Evolutionary conservation across 129 eudicot genomes (phyloP), one percentile per base, ranked within the genome.

Genomic region (Flaveria robusta): DNA sequence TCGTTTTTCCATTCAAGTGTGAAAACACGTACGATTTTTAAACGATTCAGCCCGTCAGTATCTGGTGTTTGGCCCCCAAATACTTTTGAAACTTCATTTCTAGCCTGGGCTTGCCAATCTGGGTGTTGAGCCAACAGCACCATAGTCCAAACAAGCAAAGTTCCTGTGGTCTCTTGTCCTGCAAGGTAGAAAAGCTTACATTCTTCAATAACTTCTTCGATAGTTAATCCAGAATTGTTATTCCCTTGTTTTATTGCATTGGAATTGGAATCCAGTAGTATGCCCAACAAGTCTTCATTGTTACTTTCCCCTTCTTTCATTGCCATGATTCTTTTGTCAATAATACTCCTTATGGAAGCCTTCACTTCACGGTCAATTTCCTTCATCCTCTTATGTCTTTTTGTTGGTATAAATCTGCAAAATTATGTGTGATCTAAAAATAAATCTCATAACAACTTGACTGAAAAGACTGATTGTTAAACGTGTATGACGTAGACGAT

Each of bases 131-230:
- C 67, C 29, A 80, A n/a, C 58, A 80, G 73, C 27, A 73, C 24
- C 83, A 79, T 79, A 9, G 83, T 52, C 83, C 83, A 79, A 34
- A 79, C 78, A 71, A 79, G 77, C 37, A 72, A 22, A 71, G 23
- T 71, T 37, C 27, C 41, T 0, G 74, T 65, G 7, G 83, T 71
- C 15, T 79, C 78, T 46, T 71, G 78, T 79, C 83, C 78, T 3
- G 83, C 78, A 24, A 66, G n/a, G 60, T 73, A 80, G 51, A 80
- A 80, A 51, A 80, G 79, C 23, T 72, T 80, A 39, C 83, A 51
- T 31, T 80, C 79, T 56, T 80, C 79, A 7, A 80, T 24, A 3
- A 79, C 31, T 12, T 79, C 83, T 1, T 79, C 67, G 0, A 71
- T 71, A 14, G 73, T 79, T 72, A 79, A 60, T 79, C 83, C 77